Evolutionary conservation across 1,284 basidiomycete species (phyloP), one percentile per base, ranked within the genome.

Genomic region (Pseudozyma sp.): DNA sequence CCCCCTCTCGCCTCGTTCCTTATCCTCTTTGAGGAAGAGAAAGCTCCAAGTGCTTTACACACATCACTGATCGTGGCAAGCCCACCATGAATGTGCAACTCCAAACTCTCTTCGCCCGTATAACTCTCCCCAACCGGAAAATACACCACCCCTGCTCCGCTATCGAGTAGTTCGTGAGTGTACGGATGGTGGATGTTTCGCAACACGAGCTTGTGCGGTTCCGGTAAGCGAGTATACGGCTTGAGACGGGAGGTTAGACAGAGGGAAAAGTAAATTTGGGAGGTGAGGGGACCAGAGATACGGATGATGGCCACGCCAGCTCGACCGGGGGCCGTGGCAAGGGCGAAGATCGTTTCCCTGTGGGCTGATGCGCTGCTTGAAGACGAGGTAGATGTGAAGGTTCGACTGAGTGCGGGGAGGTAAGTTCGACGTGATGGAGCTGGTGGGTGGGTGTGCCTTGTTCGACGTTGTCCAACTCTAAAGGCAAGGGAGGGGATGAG

Each of bases 1-100:
- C 42, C 21, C 25, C 25, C 25, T 31, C 25, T 31, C 25, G 3
- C 25, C 25, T 31, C 25, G 25, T 31, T 6, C 25, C 25, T 6
- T 10, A 34, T 44, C 25, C 39, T 16, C 7, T 8, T 13, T 2
- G 11, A 18, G 25, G 18, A 13, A 43, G 21, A 21, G 7, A 88
- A 13, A 93, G 36, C 0, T 72, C 54, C 0, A 90, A 88, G 8
- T 1, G 91, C 89, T 3, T 85, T 79, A 19, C 95, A 88, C 11
- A 93, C 86, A 3, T 92, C 89, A 3, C 90, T 86, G 67, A 93
- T 88, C 39, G 94, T 88, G 0, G 94, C 92, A 7, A 90, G 88
- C 0, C 93, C 92, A n/a, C 93, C 94, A 82, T 96, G 93, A 34
- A 93, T 86, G 84, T 96, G 93, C 39, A 96, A 85, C 82, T 96